phyloP scores from a whole-genome alignment of 1,284 basidiomycete species.

The Paramarasmius palmivorus region DNA sequence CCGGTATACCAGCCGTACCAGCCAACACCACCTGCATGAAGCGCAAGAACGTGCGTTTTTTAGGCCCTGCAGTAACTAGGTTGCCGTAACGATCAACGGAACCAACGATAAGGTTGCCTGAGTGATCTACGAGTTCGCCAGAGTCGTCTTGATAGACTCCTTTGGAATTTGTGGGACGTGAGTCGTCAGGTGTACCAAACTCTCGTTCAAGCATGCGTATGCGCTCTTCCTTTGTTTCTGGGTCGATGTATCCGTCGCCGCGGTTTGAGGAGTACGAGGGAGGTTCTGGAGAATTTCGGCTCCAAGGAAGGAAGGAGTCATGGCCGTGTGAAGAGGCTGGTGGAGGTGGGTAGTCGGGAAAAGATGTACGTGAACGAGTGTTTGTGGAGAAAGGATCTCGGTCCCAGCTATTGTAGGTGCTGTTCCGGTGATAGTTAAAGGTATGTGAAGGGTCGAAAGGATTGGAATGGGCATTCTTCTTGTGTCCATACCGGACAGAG shows the following conservation, averaged over 20 bases:
- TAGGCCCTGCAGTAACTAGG: slow-evolving; percentile 62
- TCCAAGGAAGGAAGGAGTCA: slow-evolving; percentile 50
- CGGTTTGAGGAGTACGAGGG: too few relatives aligned
- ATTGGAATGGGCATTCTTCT: slow-evolving; percentile 36
- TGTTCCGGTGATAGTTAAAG: slow-evolving; percentile 18
- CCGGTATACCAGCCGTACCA: slow-evolving; percentile 49
- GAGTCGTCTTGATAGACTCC: slow-evolving; percentile 22
- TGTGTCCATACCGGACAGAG: slow-evolving; percentile 4
- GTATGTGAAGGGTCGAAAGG: slow-evolving; percentile 41
- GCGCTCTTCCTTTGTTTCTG: slow-evolving; percentile 60
- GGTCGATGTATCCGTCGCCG: slow-evolving; percentile 41
- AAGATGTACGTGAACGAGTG: slow-evolving; percentile 15
- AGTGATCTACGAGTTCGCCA: slow-evolving; percentile 38
- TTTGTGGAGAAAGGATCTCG: slow-evolving; percentile 22
- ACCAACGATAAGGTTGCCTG: slow-evolving; percentile 52
- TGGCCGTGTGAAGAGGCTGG: slow-evolving; percentile 30
- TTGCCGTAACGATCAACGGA: slow-evolving; percentile 56
- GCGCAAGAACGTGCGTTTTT: slow-evolving; percentile 52
- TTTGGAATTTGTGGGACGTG: slow-evolving; percentile 19
- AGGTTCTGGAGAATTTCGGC: slow-evolving; percentile 38
- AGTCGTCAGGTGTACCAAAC: slow-evolving; percentile 42
- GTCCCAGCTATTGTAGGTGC: slow-evolving; percentile 23
- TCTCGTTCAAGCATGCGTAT: slow-evolving; percentile 69
- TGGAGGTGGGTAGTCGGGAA: slow-evolving; percentile 23
- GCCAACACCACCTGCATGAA: slow-evolving; percentile 52